A percentile compares a stretch with the other conserved stretches of the same genome.
phyloP scores from a whole-genome alignment of 805 yeast species.

The Candida maltosa region DNA sequence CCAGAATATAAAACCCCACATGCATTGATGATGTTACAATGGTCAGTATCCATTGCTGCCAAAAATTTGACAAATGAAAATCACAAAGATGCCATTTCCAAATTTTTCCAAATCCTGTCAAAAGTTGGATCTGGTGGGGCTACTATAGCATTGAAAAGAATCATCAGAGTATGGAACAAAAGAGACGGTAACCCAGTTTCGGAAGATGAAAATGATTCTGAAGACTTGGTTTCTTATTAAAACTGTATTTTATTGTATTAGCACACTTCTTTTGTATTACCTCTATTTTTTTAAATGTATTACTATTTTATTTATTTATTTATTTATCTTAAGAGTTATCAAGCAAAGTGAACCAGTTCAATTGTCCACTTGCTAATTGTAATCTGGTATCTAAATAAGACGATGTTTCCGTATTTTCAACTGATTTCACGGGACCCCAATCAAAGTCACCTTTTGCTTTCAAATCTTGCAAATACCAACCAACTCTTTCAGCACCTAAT shows the following conservation, averaged over 20 bases:
- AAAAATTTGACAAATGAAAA: slow-evolving; percentile 33
- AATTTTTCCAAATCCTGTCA: slow-evolving; percentile 37
- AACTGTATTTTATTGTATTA: no score
- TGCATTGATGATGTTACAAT: slow-evolving; percentile 44
- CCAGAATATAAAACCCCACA: no score
- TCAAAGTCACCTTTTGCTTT: slow-evolving; percentile 10
- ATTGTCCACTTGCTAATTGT: slow-evolving; percentile 23
- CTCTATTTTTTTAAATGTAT: no score
- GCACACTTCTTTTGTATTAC: no score
- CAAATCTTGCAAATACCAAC: slow-evolving; percentile 30
- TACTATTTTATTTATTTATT: no score
- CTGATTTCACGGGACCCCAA: slow-evolving; percentile 7
- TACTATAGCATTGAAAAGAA: slow-evolving; percentile 26
- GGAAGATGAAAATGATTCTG: slow-evolving; percentile 24
- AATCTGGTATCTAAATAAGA: slow-evolving; percentile 14
- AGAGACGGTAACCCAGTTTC: slow-evolving; percentile 14
- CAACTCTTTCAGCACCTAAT: slow-evolving; percentile 43
- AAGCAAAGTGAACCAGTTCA: slow-evolving; percentile 25
- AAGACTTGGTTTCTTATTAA: slow-evolving; percentile 36
- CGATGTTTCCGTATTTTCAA: slow-evolving; percentile 1
- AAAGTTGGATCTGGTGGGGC: slow-evolving; percentile 51
- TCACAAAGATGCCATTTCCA: slow-evolving; percentile 31
- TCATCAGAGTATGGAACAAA: slow-evolving; percentile 27
- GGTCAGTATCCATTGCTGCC: slow-evolving; percentile 55
- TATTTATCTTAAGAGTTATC: no score